A percentile compares a stretch with the other conserved stretches of the same genome.
Conservation (phyloP, 1,139 yeast species). For the Pichia sp. region DNA sequence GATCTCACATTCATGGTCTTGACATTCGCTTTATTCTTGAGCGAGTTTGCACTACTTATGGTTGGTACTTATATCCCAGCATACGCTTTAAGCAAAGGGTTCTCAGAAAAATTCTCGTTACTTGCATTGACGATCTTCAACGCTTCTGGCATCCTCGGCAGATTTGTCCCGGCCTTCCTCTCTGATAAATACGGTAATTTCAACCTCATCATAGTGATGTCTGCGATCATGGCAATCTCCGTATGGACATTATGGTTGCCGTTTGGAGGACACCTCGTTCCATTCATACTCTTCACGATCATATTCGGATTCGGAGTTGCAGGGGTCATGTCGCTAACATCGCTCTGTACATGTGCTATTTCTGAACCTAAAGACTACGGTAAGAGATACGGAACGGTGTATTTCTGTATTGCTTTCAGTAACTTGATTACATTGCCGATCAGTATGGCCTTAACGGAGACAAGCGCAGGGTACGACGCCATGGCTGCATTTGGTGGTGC, state of each 20-base stretch:
- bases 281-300: constrained; percentile 46
- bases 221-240: constrained; percentile 40
- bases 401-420: constrained; percentile 43
- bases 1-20: constrained; percentile 26
- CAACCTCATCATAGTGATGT: constrained; percentile 48
- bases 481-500: constrained; percentile 40
- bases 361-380: constrained; percentile 50
- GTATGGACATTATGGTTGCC: constrained; percentile 51
- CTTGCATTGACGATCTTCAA: constrained; percentile 54
- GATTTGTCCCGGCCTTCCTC: constrained; percentile 52
- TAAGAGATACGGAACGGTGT: constrained; percentile 46
- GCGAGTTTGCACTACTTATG: constrained; percentile 54
- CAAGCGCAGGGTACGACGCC: constrained; percentile 34
- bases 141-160: constrained; percentile 59
- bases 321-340: constrained; percentile 46
- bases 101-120: constrained; percentile 48
- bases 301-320: constrained; percentile 54
- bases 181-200: constrained; percentile 59
- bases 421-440: constrained; percentile 48
- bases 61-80: constrained; percentile 55
- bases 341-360: constrained; percentile 50
- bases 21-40: constrained; percentile 29
- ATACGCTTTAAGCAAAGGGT: constrained; percentile 53
- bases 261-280: constrained; percentile 40
- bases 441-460: constrained; percentile 44